phyloP scores from a whole-genome alignment of 345 rosid genomes.

The Euphorbia pulcherrima region DNA sequence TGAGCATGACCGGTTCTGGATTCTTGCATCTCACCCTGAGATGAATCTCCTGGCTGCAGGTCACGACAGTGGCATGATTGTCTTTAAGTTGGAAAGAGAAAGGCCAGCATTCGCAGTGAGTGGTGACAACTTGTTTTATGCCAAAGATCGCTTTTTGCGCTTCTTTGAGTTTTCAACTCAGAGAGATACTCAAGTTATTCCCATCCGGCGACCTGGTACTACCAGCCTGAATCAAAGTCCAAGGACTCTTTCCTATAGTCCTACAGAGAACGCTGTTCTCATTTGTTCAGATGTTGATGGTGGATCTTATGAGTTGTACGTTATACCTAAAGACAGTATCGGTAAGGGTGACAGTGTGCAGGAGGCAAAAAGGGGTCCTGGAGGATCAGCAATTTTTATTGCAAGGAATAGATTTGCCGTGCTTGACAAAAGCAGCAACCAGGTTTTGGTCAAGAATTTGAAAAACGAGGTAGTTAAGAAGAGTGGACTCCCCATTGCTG shows the following conservation, averaged over 20 bases:
- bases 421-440: slow-evolving; percentile 83
- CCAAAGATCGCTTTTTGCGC: slow-evolving; percentile 79
- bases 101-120: slow-evolving; percentile 88
- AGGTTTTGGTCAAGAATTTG: slow-evolving; percentile 69
- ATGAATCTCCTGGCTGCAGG: slow-evolving; percentile 96
- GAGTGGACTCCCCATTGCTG: slow-evolving; percentile 59
- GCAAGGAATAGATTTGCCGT: slow-evolving; percentile 91
- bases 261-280: slow-evolving; percentile 82
- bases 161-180: slow-evolving; percentile 70
- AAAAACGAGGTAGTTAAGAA: slow-evolving; percentile 82
- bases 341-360: slow-evolving; percentile 64
- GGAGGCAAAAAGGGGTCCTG: slow-evolving; percentile 83
- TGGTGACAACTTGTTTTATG: slow-evolving; percentile 66
- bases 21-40: slow-evolving; percentile 88
- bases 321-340: slow-evolving; percentile 70
- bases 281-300: slow-evolving; percentile 91
- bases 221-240: slow-evolving; percentile 81
- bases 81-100: slow-evolving; percentile 94
- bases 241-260: slow-evolving; percentile 84
- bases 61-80: slow-evolving; percentile 95
- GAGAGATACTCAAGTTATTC: slow-evolving; percentile 71
- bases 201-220: slow-evolving; percentile 78
- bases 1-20: slow-evolving; percentile 96
- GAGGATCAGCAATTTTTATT: slow-evolving; percentile 77
- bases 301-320: slow-evolving; percentile 82